Base-by-base conservation (phyloP, 2,329 filamentous ascomycete species). In the Byssoonygena ceratinophila region DNA sequence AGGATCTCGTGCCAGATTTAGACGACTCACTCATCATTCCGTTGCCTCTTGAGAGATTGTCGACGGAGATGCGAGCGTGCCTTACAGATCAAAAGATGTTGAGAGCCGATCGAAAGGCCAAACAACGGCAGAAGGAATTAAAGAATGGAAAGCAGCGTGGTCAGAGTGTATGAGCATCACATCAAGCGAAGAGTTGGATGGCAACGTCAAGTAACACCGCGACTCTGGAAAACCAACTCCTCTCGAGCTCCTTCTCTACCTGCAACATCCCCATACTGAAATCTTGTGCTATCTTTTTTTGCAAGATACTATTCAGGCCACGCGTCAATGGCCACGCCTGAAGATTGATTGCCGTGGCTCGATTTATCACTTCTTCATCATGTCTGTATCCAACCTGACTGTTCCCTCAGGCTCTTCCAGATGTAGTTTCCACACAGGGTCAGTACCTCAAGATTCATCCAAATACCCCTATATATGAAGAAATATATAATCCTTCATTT, bases 401-500 rank as follows among this genome's bases (percentile, higher is more conserved):
- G 18, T 7, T 23, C 29, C 16, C 18, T 37, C 8, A 51, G 48
- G 39, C 48, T 43, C 48, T 51, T 11, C 48, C 48, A 45, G 48
- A 51, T 22, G 40, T 51, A 3, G 40, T 51, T 29, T 51, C 48
- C 14, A 51, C 29, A 23, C 48, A 44, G 29, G 48, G 48, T 4
- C 46, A 22, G n/a, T 29, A 34, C 25, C 48, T 44, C 14, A 37
- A 37, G 41, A 40, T 16, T 14, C 31, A 16, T 16, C 49, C 50
- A 11, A 20, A 52, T n/a, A 52, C 41, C 14, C 41, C 41, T n/a
- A n/a, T 40, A 40, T 46, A 12, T 16, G 41, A 46, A 29, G 18
- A 12, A 20, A 11, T 40, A 46, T 39, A 40, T 31, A 22, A 52
- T 39, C 32, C 31, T 22, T 3, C 46, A 31, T 52, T 52, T 25